These are phyloP conservation scores for Jacaranda copaia DNA, from an alignment of 257 asterid genomes.

Conservation along the genomic window DNA sequence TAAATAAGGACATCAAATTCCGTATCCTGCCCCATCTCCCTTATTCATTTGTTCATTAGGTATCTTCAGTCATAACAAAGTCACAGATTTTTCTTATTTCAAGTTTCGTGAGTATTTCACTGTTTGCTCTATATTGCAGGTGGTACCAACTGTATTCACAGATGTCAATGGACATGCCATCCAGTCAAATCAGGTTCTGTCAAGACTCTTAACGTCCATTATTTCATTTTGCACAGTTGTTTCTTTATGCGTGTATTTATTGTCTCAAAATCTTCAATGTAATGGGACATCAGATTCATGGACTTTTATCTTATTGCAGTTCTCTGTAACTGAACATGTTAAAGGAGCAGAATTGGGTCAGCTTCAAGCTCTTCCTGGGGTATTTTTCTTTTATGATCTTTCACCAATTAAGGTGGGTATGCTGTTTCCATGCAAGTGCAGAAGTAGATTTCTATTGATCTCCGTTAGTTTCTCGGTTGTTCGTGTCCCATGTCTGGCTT, in stretches of 20 bases:
- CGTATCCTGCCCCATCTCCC: not conserved
- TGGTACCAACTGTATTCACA: slow-evolving; percentile 94
- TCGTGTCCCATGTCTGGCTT: not conserved
- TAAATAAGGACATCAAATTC: not conserved
- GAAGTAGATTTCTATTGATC: not conserved
- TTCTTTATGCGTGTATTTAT: not conserved
- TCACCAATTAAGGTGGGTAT: slow-evolving; percentile 90
- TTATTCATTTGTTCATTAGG: not conserved
- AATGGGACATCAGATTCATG: slow-evolving; percentile 35
- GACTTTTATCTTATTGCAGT: slow-evolving; percentile 61
- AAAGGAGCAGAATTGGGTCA: slow-evolving; percentile 75
- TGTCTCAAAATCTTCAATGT: not conserved
- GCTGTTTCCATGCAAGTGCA: not conserved
- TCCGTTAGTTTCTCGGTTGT: not conserved
- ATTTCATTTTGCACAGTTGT: not conserved
- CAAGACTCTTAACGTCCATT: not conserved
- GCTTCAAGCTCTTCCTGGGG: slow-evolving; percentile 87
- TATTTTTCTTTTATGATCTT: slow-evolving; percentile 89
- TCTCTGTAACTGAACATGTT: slow-evolving; percentile 94
- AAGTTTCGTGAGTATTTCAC: slow-evolving; percentile 18
- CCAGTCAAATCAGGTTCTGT: slow-evolving; percentile 90
- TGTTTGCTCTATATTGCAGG: slow-evolving; percentile 61
- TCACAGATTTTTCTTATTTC: not conserved
- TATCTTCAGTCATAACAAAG: not conserved
- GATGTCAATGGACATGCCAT: slow-evolving; percentile 77